Conservation (phyloP, 176 grass and related monocot genomes). For the Lolium perenne region DNA sequence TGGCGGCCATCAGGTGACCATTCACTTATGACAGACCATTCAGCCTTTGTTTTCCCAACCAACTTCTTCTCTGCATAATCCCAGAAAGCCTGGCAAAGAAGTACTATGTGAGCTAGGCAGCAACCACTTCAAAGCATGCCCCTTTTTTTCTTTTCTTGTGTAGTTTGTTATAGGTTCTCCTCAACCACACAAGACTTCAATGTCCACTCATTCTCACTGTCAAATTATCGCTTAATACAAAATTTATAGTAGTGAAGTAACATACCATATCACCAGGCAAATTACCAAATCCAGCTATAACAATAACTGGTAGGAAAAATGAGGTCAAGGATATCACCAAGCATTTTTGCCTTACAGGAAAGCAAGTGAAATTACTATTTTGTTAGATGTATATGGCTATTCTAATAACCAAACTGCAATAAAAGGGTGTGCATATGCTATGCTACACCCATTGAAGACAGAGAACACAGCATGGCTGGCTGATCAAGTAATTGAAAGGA, state of each 20-base stretch:
- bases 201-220: background rate
- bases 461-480: background rate
- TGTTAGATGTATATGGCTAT: conserved; percentile 29
- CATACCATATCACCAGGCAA: conserved; percentile 97
- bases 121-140: background rate
- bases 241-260: conserved; percentile 13
- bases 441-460: conserved; percentile 16
- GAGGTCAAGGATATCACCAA: conserved; percentile 55
- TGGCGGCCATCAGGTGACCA: conserved; percentile 90
- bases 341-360: background rate
- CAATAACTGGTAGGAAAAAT: conserved; percentile 70
- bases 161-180: conserved; percentile 21
- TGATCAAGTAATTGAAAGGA: conserved; percentile 55
- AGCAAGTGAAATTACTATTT: background rate
- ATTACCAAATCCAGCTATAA: conserved; percentile 96
- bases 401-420: conserved; percentile 18
- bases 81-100: conserved; percentile 77
- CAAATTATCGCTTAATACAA: conserved; percentile 27
- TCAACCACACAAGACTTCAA: conserved; percentile 3
- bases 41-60: conserved; percentile 83
- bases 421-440: conserved; percentile 14
- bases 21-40: conserved; percentile 94
- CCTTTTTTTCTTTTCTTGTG: background rate
- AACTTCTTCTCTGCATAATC: conserved; percentile 89
- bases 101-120: conserved; percentile 29